Base-by-base conservation (phyloP, 345 rosid genomes). In the Arabidopsis suecica region DNA sequence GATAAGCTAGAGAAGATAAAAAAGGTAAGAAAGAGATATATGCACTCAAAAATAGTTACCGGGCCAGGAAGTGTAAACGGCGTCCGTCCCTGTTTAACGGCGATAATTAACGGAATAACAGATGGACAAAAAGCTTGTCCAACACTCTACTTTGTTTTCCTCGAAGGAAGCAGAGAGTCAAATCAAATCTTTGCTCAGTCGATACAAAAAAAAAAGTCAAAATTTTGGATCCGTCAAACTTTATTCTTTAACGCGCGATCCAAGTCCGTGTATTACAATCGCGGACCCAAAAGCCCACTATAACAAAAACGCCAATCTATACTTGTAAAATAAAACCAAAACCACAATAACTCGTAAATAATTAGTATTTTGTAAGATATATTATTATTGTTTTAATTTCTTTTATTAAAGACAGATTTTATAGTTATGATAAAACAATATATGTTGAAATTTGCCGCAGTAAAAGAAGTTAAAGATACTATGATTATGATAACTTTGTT, bases 1-100 rank as follows among this genome's bases (percentile, higher is more conserved):
- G 63, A 38, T 8, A 53, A 68, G 16, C 61, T 51, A 23, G 14
- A 10, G 57, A 53, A 53, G 57, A 5, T 5, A 10, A 28, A 28
- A 28, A 28, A 3, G 32, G 3, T 28, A 51, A 10, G 18, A 16
- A 22, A 22, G 11, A 9, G 5, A 16, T 18, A 3, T 2, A 9
- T 3, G 11, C 45, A 12, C 22, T 36, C 18, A 16, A 37, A 40
- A 70, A 38, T 25, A 44, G 33, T 78, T 58, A 69, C 80, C 81
- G 76, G 70, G 64, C 49, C 40, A 79, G 32, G 84, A 60, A 50
- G 76, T 40, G 53, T 57, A 79, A 75, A 69, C 71, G 66, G 76
- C 63, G 75, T 77, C 48, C 32, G 67, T 76, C 80, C 32, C 10
- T 50, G 42, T 51, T 61, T 61, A 61, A 72, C 69, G 69, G 61